A percentile compares a stretch with the other conserved stretches of the same genome.
phyloP scores from a whole-genome alignment of 2,329 filamentous ascomycete species.

The Neofusicoccum parvum region DNA sequence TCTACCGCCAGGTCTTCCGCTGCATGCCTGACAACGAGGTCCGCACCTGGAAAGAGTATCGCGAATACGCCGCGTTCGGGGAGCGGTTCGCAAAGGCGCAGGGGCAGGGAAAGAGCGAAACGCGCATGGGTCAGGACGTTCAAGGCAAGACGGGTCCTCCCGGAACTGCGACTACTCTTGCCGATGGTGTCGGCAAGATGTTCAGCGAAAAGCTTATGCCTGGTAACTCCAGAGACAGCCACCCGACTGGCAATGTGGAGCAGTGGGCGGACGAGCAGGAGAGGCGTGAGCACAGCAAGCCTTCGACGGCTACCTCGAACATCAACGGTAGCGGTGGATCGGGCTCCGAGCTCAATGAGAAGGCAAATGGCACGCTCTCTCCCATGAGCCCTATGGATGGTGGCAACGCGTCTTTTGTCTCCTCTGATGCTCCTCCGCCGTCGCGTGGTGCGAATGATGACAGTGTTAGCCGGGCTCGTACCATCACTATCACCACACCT shows the following conservation, averaged over 20 bases:
- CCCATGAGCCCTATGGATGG: constrained; percentile 27
- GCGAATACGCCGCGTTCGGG: constrained; percentile 76
- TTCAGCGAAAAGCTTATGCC: constrained; percentile 1
- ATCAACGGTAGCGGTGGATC: constrained; percentile 14
- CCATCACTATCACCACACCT: constrained; percentile 40
- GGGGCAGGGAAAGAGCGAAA: constrained; percentile 56
- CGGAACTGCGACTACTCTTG: constrained; percentile 31
- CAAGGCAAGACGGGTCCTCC: constrained; percentile 53
- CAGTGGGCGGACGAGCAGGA: constrained; percentile 45
- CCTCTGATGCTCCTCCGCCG: background rate
- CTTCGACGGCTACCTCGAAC: constrained; percentile 5
- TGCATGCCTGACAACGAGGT: constrained; percentile 98
- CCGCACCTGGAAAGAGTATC: constrained; percentile 89
- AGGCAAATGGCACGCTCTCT: constrained; percentile 32
- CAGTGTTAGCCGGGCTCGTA: constrained; percentile 31
- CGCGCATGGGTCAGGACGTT: constrained; percentile 51
- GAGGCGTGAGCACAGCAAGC: constrained; percentile 25
- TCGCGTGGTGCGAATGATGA: constrained; percentile 9
- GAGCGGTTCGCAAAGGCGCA: constrained; percentile 73
- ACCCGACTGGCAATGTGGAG: constrained; percentile 33
- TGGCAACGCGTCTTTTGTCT: constrained; percentile 4
- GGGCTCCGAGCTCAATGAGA: constrained; percentile 33
- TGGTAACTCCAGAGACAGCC: constrained; percentile 7
- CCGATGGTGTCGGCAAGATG: constrained; percentile 28
- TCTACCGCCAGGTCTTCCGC: constrained; percentile 90